A percentile compares a stretch with the other conserved stretches of the same genome.
These are phyloP conservation scores for Eudorina sp. DNA, from an alignment of 139 green algal genomes.

Conservation along the genomic window DNA sequence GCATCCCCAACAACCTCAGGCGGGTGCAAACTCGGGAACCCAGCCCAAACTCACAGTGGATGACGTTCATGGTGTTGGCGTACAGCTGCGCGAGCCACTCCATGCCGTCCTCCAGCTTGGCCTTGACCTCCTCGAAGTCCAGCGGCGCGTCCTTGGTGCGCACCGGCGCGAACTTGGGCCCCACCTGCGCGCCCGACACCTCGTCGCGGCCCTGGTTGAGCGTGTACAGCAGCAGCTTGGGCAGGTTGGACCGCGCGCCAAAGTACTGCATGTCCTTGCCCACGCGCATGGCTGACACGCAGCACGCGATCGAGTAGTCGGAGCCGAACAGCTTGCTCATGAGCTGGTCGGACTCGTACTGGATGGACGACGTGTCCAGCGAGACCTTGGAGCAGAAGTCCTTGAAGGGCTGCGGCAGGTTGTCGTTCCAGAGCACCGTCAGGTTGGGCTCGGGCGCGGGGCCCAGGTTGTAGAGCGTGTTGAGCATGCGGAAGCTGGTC, in stretches of 20 bases:
- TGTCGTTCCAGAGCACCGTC: conserved; percentile 78
- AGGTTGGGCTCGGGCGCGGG: conserved; percentile 86
- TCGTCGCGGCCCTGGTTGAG: conserved; percentile 83
- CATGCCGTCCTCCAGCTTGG: conserved; percentile 75
- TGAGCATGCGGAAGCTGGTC: conserved; percentile 75
- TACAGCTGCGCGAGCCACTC: conserved; percentile 82
- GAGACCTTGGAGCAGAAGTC: conserved; percentile 69
- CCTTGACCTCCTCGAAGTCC: conserved; percentile 73
- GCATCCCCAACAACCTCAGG: not conserved
- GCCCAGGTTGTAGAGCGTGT: conserved; percentile 83
- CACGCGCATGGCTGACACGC: conserved; percentile 81
- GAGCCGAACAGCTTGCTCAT: conserved; percentile 76
- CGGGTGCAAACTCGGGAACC: not conserved
- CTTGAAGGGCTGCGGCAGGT: conserved; percentile 79
- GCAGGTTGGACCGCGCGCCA: conserved; percentile 79
- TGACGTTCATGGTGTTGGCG: conserved; percentile 83
- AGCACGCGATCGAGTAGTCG: conserved; percentile 87
- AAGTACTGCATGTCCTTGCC: conserved; percentile 88
- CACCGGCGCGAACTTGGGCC: conserved; percentile 68
- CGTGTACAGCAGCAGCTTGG: conserved; percentile 83
- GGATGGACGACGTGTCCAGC: conserved; percentile 75
- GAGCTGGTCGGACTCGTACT: conserved; percentile 81
- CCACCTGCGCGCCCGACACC: conserved; percentile 75
- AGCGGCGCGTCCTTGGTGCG: conserved; percentile 61
- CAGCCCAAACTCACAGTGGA: conserved; percentile 36